A percentile compares a stretch with the other conserved stretches of the same genome.
Evolutionary conservation across 805 yeast species (phyloP).

Genomic region (Schwanniomyces yamadae): DNA sequence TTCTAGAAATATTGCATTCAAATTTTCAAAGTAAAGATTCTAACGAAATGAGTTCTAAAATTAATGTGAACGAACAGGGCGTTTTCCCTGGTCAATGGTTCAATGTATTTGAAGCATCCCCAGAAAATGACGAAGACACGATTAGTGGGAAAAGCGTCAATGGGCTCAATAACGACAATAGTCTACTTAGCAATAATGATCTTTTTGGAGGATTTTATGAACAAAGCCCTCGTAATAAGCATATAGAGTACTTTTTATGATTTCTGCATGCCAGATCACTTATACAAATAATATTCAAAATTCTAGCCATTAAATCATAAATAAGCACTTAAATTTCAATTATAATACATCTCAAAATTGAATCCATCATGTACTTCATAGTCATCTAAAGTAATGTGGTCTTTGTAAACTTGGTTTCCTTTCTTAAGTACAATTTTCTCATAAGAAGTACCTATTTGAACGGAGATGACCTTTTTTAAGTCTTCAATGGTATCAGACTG

Average conservation of each 20-base stretch:
- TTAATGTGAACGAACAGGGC: slow-evolving; percentile 14
- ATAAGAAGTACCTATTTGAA: slow-evolving; percentile 76
- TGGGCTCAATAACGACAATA: slow-evolving; percentile 22
- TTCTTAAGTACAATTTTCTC: slow-evolving; percentile 73
- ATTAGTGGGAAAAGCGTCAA: slow-evolving; percentile 40
- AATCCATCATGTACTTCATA: slow-evolving; percentile 91
- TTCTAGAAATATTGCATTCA: slow-evolving; percentile 69
- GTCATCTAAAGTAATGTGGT: slow-evolving; percentile 89
- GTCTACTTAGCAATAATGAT: slow-evolving; percentile 12
- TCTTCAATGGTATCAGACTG: slow-evolving; percentile 86
- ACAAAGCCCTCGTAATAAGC: slow-evolving; percentile 30
- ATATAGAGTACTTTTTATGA: slow-evolving; percentile 53
- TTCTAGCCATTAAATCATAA: too few relatives aligned
- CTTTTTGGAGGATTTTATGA: slow-evolving; percentile 25
- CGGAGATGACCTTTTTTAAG: slow-evolving; percentile 76
- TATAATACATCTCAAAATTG: slow-evolving; percentile 79
- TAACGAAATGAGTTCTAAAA: slow-evolving; percentile 3
- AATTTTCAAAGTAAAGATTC: slow-evolving; percentile 36
- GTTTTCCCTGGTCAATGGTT: slow-evolving; percentile 60
- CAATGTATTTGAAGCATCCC: slow-evolving; percentile 96
- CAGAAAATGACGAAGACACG: slow-evolving; percentile 75
- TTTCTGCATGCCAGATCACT: background rate
- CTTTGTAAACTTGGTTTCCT: slow-evolving; percentile 81
- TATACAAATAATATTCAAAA: background rate
- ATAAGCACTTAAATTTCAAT: slow-evolving; percentile 34